Percentiles rank a stretch among this genome's conserved stretches.
Conservation (phyloP, 148 eudicot genomes). For the Fagopyrum homotropicum region DNA sequence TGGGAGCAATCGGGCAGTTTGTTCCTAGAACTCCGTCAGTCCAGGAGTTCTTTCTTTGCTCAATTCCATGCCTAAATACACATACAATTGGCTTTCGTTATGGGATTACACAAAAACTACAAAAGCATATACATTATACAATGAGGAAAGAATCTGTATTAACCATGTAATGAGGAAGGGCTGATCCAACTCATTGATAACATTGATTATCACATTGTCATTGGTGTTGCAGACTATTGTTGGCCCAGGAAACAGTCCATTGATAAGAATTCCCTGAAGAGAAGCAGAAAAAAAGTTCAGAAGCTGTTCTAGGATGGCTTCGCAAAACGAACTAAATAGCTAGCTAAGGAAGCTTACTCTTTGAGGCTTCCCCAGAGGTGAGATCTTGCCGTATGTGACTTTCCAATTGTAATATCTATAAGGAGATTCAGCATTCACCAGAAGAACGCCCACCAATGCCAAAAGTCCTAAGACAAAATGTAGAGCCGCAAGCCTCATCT, state of each 20-base stretch:
- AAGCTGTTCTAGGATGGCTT: not conserved
- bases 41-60: slow-evolving; percentile 72
- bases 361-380: slow-evolving; percentile 61
- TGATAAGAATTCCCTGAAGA: slow-evolving; percentile 65
- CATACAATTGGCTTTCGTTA: not conserved
- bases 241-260: slow-evolving; percentile 86
- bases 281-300: not conserved
- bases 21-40: slow-evolving; percentile 89
- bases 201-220: slow-evolving; percentile 56
- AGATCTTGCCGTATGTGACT: slow-evolving; percentile 47
- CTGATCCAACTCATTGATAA: slow-evolving; percentile 57
- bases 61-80: slow-evolving; percentile 56
- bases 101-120: not conserved
- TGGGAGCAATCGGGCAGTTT: slow-evolving; percentile 76
- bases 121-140: not conserved
- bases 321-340: not conserved
- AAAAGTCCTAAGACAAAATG: slow-evolving; percentile 33
- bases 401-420: slow-evolving; percentile 46
- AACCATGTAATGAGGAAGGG: slow-evolving; percentile 85
- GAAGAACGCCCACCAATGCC: slow-evolving; percentile 29
- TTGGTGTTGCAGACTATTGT: slow-evolving; percentile 51
- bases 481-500: slow-evolving; percentile 29
- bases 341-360: slow-evolving; percentile 28
- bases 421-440: slow-evolving; percentile 62
- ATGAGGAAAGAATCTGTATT: slow-evolving; percentile 19